phyloP scores from a whole-genome alignment of 2,329 filamentous ascomycete species.

The Sarocladiaceae sp. region DNA sequence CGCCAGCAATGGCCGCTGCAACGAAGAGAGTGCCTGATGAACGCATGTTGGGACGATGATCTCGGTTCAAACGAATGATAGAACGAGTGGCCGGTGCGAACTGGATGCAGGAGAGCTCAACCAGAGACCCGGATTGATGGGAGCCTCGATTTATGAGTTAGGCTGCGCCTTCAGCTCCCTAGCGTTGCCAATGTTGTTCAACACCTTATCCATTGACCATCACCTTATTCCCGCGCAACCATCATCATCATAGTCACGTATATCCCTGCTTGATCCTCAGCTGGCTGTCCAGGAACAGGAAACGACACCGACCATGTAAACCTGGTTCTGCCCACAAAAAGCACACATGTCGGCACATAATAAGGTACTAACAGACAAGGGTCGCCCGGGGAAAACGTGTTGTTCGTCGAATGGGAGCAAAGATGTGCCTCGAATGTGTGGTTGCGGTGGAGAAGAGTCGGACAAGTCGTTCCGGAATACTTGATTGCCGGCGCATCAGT shows the following conservation, averaged over 20 bases:
- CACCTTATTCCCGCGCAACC: no score
- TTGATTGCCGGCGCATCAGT: neutral
- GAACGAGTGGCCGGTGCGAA: neutral
- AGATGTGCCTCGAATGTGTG: neutral
- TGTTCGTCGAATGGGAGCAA: neutral
- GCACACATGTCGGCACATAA: neutral
- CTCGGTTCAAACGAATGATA: neutral
- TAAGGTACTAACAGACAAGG: neutral
- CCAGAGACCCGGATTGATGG: neutral
- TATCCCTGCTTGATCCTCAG: neutral
- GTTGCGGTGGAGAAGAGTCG: conserved; percentile 2
- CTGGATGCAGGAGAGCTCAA: neutral
- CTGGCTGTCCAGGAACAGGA: neutral
- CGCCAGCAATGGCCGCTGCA: neutral
- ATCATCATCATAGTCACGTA: neutral
- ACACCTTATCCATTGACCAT: no score
- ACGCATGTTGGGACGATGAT: neutral
- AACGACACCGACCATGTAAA: neutral
- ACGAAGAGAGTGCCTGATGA: neutral
- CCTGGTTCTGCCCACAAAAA: neutral
- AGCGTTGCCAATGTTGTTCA: no score
- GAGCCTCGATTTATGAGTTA: neutral
- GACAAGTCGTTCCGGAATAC: neutral
- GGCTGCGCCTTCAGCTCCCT: no score
- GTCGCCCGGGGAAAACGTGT: neutral